phyloP scores from a whole-genome alignment of 495 filamentous ascomycete genomes.

The Rhizodiscina lignyota region DNA sequence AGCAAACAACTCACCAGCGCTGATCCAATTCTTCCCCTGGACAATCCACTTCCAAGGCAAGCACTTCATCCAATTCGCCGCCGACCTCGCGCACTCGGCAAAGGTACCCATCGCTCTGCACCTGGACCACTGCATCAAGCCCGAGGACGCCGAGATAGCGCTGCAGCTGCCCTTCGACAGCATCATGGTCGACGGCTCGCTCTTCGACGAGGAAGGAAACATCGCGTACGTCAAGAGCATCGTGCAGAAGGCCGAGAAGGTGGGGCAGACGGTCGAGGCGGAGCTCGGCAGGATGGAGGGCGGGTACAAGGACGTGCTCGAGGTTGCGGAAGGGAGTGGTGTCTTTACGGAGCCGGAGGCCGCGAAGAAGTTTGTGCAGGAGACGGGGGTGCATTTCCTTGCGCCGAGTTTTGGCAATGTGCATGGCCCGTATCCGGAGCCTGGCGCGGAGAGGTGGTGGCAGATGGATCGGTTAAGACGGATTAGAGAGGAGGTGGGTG shows the following conservation, averaged over 20 bases:
- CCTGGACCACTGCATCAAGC: constrained; percentile 43
- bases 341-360: constrained; percentile 1
- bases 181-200: constrained; percentile 51
- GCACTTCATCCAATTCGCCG: constrained; percentile 45
- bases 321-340: constrained; percentile 3
- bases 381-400: constrained; percentile 3
- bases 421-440: constrained; percentile 1
- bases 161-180: constrained; percentile 54
- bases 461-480: constrained; percentile 1
- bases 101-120: constrained; percentile 56
- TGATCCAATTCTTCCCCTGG: constrained; percentile 83
- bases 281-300: constrained; percentile 5
- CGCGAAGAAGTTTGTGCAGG: constrained; percentile 1
- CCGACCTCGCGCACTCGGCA: constrained; percentile 44
- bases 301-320: constrained; percentile 1
- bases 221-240: constrained; percentile 3
- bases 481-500: neutral
- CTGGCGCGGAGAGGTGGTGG: constrained; percentile 3
- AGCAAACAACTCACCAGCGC: constrained; percentile 52
- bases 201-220: constrained; percentile 5
- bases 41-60: constrained; percentile 53
- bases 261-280: constrained; percentile 2
- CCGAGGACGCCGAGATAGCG: constrained; percentile 56
- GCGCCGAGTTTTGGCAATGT: constrained; percentile 7
- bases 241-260: neutral